Evolutionary conservation across 345 rosid genomes (phyloP), one percentile per base, ranked within the genome.

Genomic region (Geranium brycei): DNA sequence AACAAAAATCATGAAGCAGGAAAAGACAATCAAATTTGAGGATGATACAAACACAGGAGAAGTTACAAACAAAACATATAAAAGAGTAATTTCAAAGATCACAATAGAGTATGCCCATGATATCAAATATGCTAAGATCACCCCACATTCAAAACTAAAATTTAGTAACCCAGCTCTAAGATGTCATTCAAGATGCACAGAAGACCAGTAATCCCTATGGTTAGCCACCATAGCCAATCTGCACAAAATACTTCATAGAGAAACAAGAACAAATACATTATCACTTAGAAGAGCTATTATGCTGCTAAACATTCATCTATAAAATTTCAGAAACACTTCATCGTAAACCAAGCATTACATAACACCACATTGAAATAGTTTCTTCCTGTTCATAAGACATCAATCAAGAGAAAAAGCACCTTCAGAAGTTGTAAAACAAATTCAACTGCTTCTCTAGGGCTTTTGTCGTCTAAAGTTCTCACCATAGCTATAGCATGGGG

Each of bases 391-490:
- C 47, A 38, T 38, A 3, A 38, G 47, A 5, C 6, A 5, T 5
- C 10, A 3, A 11, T 8, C 59, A 72, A 57, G 51, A 58, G 57
- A 71, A 69, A 62, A 62, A 15, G 51, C 73, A 90, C 97, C 97
- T 93, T 93, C 67, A 90, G 72, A 72, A 92, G 97, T 74, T 87
- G 97, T 79, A 90, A 84, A 73, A 92, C 79, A 80, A 92, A 92
- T 69, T 92, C 97, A 73, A 92, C 84, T 69, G 97, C 99, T 85
- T 90, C 99, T 71, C 96, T 82, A 59, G 99, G 97, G 82, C 97
- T 92, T 75, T 86, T 92, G 70, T 76, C 82, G 69, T 92, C 99
- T 12, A 83, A 77, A 64, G 87, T 77, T 73, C 97, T 83, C 65
- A 92, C 86, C 83, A 73, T 82, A 51, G 99, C 95, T 66, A 92